These are phyloP conservation scores for Bolboschoenus planiculmis DNA, from an alignment of 176 grass and related monocot species.

Conservation along the genomic window DNA sequence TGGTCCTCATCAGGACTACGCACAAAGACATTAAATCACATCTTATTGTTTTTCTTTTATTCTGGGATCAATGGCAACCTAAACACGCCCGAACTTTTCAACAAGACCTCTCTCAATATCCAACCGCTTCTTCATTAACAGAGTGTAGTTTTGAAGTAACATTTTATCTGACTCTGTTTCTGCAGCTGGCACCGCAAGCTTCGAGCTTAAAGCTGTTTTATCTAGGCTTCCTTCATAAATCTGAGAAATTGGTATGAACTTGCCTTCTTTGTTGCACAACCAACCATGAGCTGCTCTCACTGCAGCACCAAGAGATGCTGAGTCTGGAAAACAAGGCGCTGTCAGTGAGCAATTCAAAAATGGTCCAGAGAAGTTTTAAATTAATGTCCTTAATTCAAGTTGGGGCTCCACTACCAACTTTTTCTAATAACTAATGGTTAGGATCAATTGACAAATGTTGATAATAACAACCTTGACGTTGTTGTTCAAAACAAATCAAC, in stretches of 20 bases:
- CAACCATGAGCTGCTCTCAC: conserved; percentile 87
- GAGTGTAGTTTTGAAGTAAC: conserved; percentile 57
- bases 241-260: conserved; percentile 58
- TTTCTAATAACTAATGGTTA: neutral
- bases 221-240: conserved; percentile 58
- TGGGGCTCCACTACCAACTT: neutral
- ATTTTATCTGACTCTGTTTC: conserved; percentile 33
- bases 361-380: neutral
- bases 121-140: conserved; percentile 72
- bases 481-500: neutral
- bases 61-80: neutral
- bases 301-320: conserved; percentile 73
- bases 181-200: conserved; percentile 35
- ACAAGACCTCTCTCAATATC: conserved; percentile 62
- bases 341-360: neutral
- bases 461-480: neutral
- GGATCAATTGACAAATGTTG: neutral
- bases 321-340: conserved; percentile 38
- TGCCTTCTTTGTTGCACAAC: conserved; percentile 66
- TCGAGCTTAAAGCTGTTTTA: conserved; percentile 57
- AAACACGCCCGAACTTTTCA: conserved; percentile 52
- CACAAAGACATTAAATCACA: neutral
- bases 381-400: neutral
- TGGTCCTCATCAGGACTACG: neutral
- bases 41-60: conserved; percentile 4